These are phyloP conservation scores for Phytopythium litorale DNA, from an alignment of 352 stramenopile species.

Conservation along the genomic window DNA sequence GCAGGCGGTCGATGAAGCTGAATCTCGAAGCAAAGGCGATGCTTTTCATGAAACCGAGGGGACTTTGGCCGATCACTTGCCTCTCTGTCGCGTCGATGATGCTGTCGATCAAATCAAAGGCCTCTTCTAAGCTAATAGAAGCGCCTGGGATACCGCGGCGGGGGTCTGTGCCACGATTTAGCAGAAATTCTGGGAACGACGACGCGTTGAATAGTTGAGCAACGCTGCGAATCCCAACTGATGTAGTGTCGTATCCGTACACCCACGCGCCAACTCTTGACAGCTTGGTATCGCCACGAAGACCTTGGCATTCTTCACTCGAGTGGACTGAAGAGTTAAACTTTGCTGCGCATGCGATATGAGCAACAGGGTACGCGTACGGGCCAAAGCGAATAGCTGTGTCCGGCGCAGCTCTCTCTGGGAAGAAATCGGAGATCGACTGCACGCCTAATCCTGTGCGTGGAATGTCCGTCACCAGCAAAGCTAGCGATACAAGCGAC, in stretches of 20 bases:
- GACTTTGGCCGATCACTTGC: neutral
- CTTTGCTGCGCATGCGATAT: conserved; percentile 13
- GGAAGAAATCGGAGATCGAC: conserved; percentile 22
- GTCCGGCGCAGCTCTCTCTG: conserved; percentile 16
- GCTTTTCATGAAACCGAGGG: neutral
- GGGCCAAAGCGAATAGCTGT: conserved; percentile 35
- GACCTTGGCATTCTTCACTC: neutral
- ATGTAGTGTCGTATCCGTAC: conserved; percentile 37
- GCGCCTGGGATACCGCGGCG: conserved; percentile 3
- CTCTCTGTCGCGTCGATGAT: conserved; percentile 9
- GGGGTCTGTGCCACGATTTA: conserved; percentile 14
- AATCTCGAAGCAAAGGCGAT: neutral
- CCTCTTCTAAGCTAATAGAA: conserved; percentile 15
- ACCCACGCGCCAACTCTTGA: conserved; percentile 17
- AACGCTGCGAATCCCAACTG: conserved; percentile 21
- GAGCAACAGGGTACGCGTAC: conserved; percentile 37
- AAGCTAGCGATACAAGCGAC: conserved; percentile 27
- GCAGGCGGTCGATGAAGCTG: neutral
- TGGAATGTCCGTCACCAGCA: conserved; percentile 49
- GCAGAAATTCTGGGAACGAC: conserved; percentile 22
- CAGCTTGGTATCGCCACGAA: conserved; percentile 1
- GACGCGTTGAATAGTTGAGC: conserved; percentile 17
- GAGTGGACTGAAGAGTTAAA: conserved; percentile 3
- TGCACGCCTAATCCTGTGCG: conserved; percentile 34
- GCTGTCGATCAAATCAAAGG: conserved; percentile 36